Percentiles rank a stretch among this genome's conserved stretches.
Evolutionary conservation across 2,329 filamentous ascomycete species (phyloP).

Genomic region (Neofusicoccum ribis): DNA sequence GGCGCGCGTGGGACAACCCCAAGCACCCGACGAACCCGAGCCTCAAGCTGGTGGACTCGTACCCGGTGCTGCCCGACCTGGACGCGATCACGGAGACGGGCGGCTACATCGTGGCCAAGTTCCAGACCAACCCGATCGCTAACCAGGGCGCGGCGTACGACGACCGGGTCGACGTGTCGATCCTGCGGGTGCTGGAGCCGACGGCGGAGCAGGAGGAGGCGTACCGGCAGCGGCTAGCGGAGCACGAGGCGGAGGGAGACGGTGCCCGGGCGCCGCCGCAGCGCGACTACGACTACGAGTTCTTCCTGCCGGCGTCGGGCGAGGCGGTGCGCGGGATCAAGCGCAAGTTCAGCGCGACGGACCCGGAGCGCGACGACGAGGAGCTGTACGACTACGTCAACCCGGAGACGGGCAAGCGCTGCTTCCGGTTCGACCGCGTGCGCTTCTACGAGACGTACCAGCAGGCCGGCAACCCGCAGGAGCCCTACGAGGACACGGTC

Average conservation of each 20-base stretch:
- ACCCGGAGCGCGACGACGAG: slow-evolving; percentile 52
- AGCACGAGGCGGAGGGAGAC: slow-evolving; percentile 48
- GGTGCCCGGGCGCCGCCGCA: slow-evolving; percentile 51
- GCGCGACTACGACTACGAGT: slow-evolving; percentile 60
- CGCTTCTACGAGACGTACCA: slow-evolving; percentile 62
- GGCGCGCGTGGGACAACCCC: slow-evolving; percentile 60
- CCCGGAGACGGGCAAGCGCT: slow-evolving; percentile 40
- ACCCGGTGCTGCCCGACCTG: slow-evolving; percentile 62
- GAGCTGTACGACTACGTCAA: slow-evolving; percentile 37
- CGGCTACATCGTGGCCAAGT: slow-evolving; percentile 62
- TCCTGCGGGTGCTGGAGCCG: slow-evolving; percentile 51
- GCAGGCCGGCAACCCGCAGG: slow-evolving; percentile 52
- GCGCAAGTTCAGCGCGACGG: slow-evolving; percentile 57
- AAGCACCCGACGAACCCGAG: slow-evolving; percentile 60
- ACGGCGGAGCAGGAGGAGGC: slow-evolving; percentile 48
- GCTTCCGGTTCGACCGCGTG: slow-evolving; percentile 57
- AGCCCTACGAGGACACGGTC: slow-evolving; percentile 56
- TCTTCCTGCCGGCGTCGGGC: slow-evolving; percentile 57
- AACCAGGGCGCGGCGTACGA: slow-evolving; percentile 52
- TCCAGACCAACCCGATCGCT: slow-evolving; percentile 59
- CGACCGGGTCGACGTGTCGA: slow-evolving; percentile 58
- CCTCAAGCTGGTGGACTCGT: slow-evolving; percentile 59
- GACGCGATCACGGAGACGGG: slow-evolving; percentile 60
- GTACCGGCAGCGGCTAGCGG: slow-evolving; percentile 28
- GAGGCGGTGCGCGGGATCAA: slow-evolving; percentile 53